Evolutionary conservation across 768 basidiomycete species (phyloP), one percentile per base, ranked within the genome.

Genomic region (Dictyophora rubrovolvata): DNA sequence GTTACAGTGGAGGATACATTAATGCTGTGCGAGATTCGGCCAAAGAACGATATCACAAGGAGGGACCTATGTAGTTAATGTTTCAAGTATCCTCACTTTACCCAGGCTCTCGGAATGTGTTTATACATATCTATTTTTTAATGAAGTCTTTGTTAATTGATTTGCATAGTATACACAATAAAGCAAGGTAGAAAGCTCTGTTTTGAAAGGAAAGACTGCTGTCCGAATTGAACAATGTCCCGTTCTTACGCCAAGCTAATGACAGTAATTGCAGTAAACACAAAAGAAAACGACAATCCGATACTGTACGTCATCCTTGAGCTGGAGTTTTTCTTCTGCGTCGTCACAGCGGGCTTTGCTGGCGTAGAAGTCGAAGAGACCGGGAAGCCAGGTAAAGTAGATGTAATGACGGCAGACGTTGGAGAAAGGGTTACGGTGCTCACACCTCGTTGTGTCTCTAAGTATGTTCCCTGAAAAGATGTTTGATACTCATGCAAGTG

Each of bases 361-460:
- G 28, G 7, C 4, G 59, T 55, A 48, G 64, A 58, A 11, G 53
- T 50, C 49, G 71, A 66, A 34, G 59, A 57, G 36, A 56, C 55
- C 47, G 48, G 37, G 23, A 65, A 64, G 22, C 61, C 67, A 33
- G 70, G 62, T 47, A 86, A 77, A 1, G 86, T 88, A 37, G 84
- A 79, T 10, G 82, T 77, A 61, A 80, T 72, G 17, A 89, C 86
- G 11, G 84, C 68, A n/a, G 83, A 79, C 46, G 89, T 90, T 20
- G 80, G 64, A 48, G 79, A 72, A 49, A 82, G 67, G 33, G 79
- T 73, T 47, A 66, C 72, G 20, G 81, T 82, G 12, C 80, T 74
- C 4, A 75, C 75, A 22, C 89, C 89, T 64, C 81, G 79, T 70
- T 89, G 80, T 64, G 89, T 89, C 5, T 77, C 79, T 65, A 89